Percentiles rank a stretch among this genome's conserved stretches.
phyloP scores from a whole-genome alignment of 176 grass and related monocot species.

The Bolboschoenus planiculmis region DNA sequence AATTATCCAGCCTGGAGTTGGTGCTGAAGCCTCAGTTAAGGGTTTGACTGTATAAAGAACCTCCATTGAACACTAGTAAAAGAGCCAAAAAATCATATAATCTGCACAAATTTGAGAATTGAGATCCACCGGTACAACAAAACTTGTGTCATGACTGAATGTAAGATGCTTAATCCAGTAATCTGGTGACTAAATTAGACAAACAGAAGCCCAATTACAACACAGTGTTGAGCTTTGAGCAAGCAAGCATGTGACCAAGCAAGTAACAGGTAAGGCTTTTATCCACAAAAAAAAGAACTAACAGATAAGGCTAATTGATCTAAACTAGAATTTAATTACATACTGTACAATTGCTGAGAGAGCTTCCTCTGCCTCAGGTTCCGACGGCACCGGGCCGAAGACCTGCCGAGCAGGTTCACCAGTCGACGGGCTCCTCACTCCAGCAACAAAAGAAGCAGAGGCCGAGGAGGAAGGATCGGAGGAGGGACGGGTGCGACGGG shows the following conservation, averaged over 20 bases:
- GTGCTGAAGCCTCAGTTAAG: not conserved
- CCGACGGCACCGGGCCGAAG: not conserved
- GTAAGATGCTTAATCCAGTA: not conserved
- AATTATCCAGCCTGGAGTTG: not conserved
- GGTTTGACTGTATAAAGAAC: not conserved
- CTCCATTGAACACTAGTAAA: not conserved
- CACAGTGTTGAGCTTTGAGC: not conserved
- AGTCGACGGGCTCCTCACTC: not conserved
- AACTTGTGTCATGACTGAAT: not conserved
- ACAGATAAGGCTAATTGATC: not conserved
- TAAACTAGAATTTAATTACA: not conserved
- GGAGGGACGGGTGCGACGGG: not conserved
- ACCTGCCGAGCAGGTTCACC: not conserved
- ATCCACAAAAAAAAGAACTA: not conserved
- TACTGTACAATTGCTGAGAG: constrained; percentile 4
- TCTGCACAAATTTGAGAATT: not conserved
- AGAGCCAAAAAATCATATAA: not conserved
- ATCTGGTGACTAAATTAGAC: not conserved
- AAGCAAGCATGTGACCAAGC: not conserved
- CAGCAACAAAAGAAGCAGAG: constrained; percentile 10
- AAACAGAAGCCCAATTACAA: not conserved
- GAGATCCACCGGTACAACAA: not conserved
- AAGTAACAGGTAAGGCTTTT: not conserved
- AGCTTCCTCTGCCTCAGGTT: constrained; percentile 10
- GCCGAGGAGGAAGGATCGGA: not conserved